phyloP scores from a whole-genome alignment of 495 filamentous ascomycete genomes.

The Staphylotrichum longicolle region DNA sequence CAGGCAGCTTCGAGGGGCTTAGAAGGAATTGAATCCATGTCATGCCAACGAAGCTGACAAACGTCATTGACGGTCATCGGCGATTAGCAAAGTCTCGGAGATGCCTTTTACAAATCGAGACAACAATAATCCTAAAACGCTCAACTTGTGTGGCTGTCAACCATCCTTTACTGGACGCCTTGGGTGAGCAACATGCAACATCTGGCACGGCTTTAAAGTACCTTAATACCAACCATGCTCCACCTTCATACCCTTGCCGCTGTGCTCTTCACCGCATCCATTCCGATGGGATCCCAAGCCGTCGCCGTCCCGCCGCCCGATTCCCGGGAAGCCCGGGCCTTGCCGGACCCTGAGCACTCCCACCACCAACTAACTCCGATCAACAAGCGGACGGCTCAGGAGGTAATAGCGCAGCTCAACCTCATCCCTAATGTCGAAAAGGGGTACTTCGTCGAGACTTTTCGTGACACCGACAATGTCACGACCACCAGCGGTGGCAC shows the following conservation, averaged over 20 bases:
- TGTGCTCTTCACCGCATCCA: neutral
- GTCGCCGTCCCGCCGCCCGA: neutral
- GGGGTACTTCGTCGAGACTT: conserved; percentile 49
- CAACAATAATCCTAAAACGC: too few relatives aligned
- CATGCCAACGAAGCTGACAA: too few relatives aligned
- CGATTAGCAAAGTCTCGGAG: too few relatives aligned
- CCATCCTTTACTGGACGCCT: too few relatives aligned
- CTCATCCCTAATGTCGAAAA: conserved; percentile 46
- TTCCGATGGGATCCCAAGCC: neutral
- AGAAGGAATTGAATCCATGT: too few relatives aligned
- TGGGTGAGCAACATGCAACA: too few relatives aligned
- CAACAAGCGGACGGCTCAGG: neutral
- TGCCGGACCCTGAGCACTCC: neutral
- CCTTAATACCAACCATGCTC: too few relatives aligned
- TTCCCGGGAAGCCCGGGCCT: neutral
- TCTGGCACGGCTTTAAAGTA: too few relatives aligned
- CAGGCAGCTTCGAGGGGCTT: too few relatives aligned
- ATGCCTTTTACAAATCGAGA: too few relatives aligned
- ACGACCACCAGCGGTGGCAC: conserved; percentile 27
- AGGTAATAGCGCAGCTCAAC: conserved; percentile 28
- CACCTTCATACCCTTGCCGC: neutral
- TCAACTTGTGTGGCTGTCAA: too few relatives aligned
- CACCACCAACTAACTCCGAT: conserved; percentile 1
- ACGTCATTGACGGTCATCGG: too few relatives aligned
- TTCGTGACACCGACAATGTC: conserved; percentile 35